phyloP scores from a whole-genome alignment of 164 flowering plant genomes.

The Taxillus chinensis region DNA sequence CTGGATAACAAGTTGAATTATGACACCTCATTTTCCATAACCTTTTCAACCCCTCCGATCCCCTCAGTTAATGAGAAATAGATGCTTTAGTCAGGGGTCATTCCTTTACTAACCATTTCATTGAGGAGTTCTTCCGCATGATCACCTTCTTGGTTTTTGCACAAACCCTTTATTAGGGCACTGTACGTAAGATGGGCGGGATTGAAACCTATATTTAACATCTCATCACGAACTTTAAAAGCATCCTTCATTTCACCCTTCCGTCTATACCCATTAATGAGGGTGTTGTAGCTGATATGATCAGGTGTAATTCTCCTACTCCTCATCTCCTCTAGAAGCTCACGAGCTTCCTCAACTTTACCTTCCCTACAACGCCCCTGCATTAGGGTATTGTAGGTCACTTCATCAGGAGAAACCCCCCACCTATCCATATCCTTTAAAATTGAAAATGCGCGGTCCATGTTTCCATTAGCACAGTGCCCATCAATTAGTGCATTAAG shows the following conservation, averaged over 20 bases:
- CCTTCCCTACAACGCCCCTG: constrained; percentile 63
- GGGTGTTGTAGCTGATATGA: constrained; percentile 66
- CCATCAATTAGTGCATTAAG: constrained; percentile 67
- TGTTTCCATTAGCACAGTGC: constrained; percentile 38
- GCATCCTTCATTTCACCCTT: constrained; percentile 75
- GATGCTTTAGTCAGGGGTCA: constrained; percentile 62
- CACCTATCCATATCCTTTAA: constrained; percentile 55
- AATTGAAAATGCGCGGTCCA: constrained; percentile 29
- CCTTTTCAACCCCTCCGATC: constrained; percentile 17
- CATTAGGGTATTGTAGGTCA: constrained; percentile 79
- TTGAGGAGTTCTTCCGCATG: constrained; percentile 61
- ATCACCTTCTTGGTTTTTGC: constrained; percentile 54
- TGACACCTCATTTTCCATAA: constrained; percentile 8
- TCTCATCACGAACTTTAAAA: constrained; percentile 59
- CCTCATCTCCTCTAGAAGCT: constrained; percentile 65
- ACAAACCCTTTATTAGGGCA: constrained; percentile 72
- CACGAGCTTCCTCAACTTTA: constrained; percentile 70
- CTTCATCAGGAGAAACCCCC: constrained; percentile 63
- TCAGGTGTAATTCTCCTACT: constrained; percentile 67
- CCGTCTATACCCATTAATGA: constrained; percentile 77
- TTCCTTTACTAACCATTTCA: constrained; percentile 77
- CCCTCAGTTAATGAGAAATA: constrained; percentile 59
- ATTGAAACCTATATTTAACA: constrained; percentile 67
- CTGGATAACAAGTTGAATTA: constrained; percentile 1
- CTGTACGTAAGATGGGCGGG: constrained; percentile 78